These are phyloP conservation scores for Furcasterigmium sp. DNA, from an alignment of 2,329 filamentous ascomycete species.

Conservation along the genomic window DNA sequence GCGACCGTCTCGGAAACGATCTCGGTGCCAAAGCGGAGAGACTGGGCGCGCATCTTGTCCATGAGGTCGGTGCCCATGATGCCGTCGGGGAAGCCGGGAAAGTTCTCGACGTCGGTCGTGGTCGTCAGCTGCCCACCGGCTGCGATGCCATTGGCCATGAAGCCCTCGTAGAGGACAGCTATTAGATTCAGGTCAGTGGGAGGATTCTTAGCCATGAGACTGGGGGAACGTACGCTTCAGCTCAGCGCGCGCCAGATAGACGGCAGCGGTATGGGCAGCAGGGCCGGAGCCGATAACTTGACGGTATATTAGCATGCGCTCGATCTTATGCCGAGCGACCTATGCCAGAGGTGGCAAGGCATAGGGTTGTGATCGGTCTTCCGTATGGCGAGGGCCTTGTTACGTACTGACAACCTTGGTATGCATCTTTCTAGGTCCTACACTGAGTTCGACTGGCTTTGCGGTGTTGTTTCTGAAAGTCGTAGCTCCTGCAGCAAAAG, in stretches of 20 bases:
- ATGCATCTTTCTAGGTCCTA: slow-evolving; percentile 67
- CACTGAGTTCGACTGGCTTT: slow-evolving; percentile 28
- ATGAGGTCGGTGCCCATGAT: slow-evolving; percentile 87
- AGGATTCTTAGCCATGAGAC: not conserved
- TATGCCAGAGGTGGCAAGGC: not conserved
- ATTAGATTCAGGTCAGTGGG: not conserved
- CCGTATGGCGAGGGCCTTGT: slow-evolving; percentile 5
- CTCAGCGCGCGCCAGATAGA: slow-evolving; percentile 93
- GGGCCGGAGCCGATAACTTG: slow-evolving; percentile 87
- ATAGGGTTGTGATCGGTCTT: not conserved
- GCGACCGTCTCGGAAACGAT: slow-evolving; percentile 91
- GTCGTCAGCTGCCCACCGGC: slow-evolving; percentile 96
- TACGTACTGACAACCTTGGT: slow-evolving; percentile 82
- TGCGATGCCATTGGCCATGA: slow-evolving; percentile 94
- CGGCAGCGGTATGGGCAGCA: slow-evolving; percentile 92
- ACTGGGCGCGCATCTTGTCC: slow-evolving; percentile 93
- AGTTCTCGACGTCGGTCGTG: slow-evolving; percentile 98
- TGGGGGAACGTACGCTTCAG: slow-evolving; percentile 61
- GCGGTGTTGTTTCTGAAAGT: slow-evolving; percentile 50
- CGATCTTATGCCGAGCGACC: too few relatives aligned
- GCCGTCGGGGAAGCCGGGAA: slow-evolving; percentile 84
- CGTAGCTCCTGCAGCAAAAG: slow-evolving; percentile 63
- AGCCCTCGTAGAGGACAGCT: slow-evolving; percentile 94
- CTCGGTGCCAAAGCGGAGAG: slow-evolving; percentile 83
- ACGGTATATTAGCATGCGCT: slow-evolving; percentile 6